Percentiles rank a stretch among this genome's conserved stretches.
phyloP scores from a whole-genome alignment of 768 basidiomycete species.

The Lactarius indigo region DNA sequence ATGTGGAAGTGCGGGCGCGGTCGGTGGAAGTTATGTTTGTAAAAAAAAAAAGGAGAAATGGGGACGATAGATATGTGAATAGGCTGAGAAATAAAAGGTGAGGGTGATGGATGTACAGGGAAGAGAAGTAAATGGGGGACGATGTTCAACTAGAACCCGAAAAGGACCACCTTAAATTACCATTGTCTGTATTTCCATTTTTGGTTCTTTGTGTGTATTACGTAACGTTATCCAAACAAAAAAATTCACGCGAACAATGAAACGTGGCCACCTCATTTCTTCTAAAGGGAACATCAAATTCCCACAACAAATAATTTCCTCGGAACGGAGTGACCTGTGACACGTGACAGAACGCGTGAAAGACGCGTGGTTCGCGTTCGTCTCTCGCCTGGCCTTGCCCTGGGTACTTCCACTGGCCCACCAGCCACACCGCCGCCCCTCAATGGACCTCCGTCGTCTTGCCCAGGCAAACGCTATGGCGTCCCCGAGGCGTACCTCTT shows the following conservation, averaged over 20 bases:
- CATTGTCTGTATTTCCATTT: slow-evolving; percentile 30
- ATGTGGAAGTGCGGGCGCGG: slow-evolving; percentile 54
- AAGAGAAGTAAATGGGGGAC: slow-evolving; percentile 27
- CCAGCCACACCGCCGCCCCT: not conserved
- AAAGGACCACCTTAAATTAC: slow-evolving; percentile 22
- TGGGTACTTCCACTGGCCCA: not conserved
- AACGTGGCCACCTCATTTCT: slow-evolving; percentile 24
- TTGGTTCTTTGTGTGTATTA: slow-evolving; percentile 25
- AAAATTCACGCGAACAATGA: slow-evolving; percentile 27
- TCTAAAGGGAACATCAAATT: slow-evolving; percentile 17
- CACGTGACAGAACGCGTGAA: slow-evolving; percentile 16
- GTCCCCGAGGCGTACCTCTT: slow-evolving; percentile 36
- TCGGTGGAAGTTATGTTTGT: slow-evolving; percentile 63
- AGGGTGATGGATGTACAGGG: slow-evolving; percentile 27
- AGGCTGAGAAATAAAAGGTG: slow-evolving; percentile 22
- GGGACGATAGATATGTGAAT: not conserved
- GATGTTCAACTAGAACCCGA: slow-evolving; percentile 32
- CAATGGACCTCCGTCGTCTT: slow-evolving; percentile 56
- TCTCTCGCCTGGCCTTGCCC: not conserved
- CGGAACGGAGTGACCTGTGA: slow-evolving; percentile 2
- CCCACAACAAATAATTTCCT: slow-evolving; percentile 18
- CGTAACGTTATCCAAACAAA: slow-evolving; percentile 30
- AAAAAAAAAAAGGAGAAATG: slow-evolving; percentile 25
- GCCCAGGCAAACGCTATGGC: slow-evolving; percentile 44
- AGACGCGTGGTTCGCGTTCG: slow-evolving; percentile 7